Conservation (phyloP, 2,329 filamentous ascomycete species). For the Colletotrichum siamense region DNA sequence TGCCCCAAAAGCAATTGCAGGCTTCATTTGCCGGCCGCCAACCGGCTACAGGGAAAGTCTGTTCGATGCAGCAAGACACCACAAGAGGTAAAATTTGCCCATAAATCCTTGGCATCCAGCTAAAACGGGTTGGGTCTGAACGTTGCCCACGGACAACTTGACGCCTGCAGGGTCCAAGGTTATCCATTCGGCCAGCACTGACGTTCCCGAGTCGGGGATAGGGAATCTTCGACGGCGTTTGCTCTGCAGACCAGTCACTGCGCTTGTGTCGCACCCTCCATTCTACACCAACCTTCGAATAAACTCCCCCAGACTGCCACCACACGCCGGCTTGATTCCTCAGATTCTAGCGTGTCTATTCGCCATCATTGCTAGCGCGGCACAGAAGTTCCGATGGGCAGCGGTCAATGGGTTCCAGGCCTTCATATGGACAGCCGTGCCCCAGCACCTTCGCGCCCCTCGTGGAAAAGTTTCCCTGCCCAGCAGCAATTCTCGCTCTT, state of each 20-base stretch:
- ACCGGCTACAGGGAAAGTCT: neutral
- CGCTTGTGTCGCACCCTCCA: neutral
- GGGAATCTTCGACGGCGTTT: neutral
- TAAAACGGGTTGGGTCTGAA: neutral
- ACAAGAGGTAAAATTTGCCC: neutral
- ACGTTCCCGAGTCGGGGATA: neutral
- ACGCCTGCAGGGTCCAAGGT: conserved; percentile 9
- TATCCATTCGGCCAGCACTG: neutral
- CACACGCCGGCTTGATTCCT: neutral
- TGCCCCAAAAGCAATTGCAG: neutral
- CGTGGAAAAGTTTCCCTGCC: neutral
- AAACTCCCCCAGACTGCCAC: neutral
- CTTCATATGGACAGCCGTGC: neutral
- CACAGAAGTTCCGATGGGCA: conserved; percentile 7
- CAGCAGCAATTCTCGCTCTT: neutral
- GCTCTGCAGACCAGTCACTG: neutral
- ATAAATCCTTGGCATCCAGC: neutral
- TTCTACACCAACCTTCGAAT: neutral
- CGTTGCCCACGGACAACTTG: neutral
- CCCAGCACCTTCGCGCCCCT: neutral
- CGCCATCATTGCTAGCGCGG: neutral
- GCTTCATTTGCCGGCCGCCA: neutral
- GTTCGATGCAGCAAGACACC: neutral
- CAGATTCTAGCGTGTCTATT: neutral
- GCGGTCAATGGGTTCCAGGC: neutral